Percentiles rank a stretch among this genome's conserved stretches.
Conservation (phyloP, 176 grass and related monocot species). For the Poa annua region DNA sequence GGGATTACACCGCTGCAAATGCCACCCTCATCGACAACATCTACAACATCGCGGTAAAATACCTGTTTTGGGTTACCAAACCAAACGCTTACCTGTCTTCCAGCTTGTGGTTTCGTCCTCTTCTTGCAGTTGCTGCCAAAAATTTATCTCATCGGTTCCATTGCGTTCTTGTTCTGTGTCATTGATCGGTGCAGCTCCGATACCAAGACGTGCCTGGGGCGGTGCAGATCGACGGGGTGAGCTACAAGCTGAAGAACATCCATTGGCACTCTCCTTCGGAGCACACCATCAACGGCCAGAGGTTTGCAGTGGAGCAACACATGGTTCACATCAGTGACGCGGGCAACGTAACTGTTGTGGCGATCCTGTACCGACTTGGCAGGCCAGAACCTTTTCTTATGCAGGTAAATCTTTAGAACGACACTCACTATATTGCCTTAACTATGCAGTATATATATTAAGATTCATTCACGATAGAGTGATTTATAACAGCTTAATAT, state of each 20-base stretch:
- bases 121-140: background rate
- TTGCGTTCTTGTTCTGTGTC: background rate
- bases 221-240: slow-evolving; percentile 53
- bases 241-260: slow-evolving; percentile 64
- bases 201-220: slow-evolving; percentile 42
- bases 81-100: background rate
- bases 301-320: slow-evolving; percentile 74
- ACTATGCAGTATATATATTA: background rate
- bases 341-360: slow-evolving; percentile 65
- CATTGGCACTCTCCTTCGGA: slow-evolving; percentile 91
- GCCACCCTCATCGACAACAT: slow-evolving; percentile 78
- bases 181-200: slow-evolving; percentile 42
- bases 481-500: background rate
- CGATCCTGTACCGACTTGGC: slow-evolving; percentile 68
- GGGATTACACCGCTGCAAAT: slow-evolving; percentile 64
- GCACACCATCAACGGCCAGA: slow-evolving; percentile 70
- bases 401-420: slow-evolving; percentile 43
- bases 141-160: background rate
- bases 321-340: slow-evolving; percentile 73
- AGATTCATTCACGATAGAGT: background rate
- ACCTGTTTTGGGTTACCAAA: background rate
- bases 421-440: background rate
- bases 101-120: background rate
- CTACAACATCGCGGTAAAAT: slow-evolving; percentile 64
- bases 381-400: slow-evolving; percentile 61